Evolutionary conservation across 1,139 yeast species (phyloP).

Genomic region (Pneumocystis carinii): DNA sequence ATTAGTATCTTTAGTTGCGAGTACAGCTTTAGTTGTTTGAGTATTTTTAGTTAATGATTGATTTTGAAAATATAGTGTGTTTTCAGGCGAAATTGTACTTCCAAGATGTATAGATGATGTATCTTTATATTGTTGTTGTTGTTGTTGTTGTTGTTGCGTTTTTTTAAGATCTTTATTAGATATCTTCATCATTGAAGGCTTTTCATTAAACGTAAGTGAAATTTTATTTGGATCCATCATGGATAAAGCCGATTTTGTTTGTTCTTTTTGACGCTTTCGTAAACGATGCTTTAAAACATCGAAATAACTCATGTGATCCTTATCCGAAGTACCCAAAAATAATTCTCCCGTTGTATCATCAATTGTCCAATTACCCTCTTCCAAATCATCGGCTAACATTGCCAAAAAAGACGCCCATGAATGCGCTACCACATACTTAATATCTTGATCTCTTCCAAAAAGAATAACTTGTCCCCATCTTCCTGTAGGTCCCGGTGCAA

Average conservation of each 20-base stretch:
- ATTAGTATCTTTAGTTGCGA: neutral
- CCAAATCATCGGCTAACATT: constrained; percentile 70
- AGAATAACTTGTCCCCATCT: constrained; percentile 70
- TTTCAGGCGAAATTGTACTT: neutral
- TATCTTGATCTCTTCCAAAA: constrained; percentile 81
- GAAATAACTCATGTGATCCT: neutral
- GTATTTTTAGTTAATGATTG: neutral
- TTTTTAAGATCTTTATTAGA: neutral
- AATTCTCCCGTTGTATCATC: constrained; percentile 29
- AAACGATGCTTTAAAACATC: neutral
- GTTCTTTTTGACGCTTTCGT: neutral
- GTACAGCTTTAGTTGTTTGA: neutral
- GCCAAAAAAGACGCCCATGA: constrained; percentile 77
- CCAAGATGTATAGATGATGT: neutral
- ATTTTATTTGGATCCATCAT: neutral
- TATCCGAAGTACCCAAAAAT: neutral
- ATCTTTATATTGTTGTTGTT: neutral
- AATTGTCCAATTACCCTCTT: constrained; percentile 57
- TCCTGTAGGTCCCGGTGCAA: constrained; percentile 69
- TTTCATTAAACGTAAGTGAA: neutral
- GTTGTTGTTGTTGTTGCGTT: neutral
- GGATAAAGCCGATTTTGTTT: neutral
- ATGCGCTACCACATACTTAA: constrained; percentile 61
- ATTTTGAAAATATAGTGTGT: neutral
- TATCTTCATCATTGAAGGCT: neutral